Percentiles rank a stretch among this genome's conserved stretches.
These are phyloP conservation scores for Thymus quinquecostatus DNA, from an alignment of 257 asterid genomes.

Conservation along the genomic window DNA sequence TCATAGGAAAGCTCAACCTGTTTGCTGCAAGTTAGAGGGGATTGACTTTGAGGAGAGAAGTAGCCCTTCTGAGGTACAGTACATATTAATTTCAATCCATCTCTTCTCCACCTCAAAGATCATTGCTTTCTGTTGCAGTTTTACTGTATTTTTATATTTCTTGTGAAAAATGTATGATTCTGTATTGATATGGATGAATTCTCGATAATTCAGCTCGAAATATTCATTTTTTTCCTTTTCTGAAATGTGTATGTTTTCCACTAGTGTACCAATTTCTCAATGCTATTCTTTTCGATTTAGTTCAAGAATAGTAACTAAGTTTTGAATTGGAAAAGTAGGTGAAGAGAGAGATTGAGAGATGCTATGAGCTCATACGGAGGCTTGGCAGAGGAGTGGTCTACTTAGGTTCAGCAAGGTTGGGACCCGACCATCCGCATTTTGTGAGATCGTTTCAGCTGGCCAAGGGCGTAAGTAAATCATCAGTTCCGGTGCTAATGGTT, in stretches of 20 bases:
- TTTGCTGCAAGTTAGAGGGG: conserved; percentile 54
- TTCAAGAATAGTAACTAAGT: neutral
- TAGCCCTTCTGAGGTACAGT: conserved; percentile 72
- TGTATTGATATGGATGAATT: neutral
- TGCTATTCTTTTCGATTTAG: neutral
- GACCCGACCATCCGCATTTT: conserved; percentile 71
- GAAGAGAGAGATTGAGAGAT: conserved; percentile 77
- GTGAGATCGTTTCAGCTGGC: conserved; percentile 61
- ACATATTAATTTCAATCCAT: conserved; percentile 1
- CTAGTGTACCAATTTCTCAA: too few species aligned
- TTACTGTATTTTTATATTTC: neutral
- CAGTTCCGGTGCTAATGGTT: neutral
- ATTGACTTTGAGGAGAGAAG: conserved; percentile 65
- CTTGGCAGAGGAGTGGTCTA: conserved; percentile 94
- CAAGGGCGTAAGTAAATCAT: conserved; percentile 52
- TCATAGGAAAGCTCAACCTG: conserved; percentile 27
- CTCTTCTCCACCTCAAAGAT: neutral
- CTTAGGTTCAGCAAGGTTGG: conserved; percentile 92
- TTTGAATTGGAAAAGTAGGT: conserved; percentile 49
- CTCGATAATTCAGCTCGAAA: neutral
- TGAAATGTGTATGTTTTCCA: neutral
- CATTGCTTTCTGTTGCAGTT: neutral
- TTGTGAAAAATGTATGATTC: neutral
- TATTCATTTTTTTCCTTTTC: neutral
- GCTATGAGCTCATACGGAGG: conserved; percentile 77